Evolutionary conservation across 371 early-diverging fungal genomes (phyloP), one percentile per base, ranked within the genome.

Genomic region (Batrachochytrium dendrobatidis): DNA sequence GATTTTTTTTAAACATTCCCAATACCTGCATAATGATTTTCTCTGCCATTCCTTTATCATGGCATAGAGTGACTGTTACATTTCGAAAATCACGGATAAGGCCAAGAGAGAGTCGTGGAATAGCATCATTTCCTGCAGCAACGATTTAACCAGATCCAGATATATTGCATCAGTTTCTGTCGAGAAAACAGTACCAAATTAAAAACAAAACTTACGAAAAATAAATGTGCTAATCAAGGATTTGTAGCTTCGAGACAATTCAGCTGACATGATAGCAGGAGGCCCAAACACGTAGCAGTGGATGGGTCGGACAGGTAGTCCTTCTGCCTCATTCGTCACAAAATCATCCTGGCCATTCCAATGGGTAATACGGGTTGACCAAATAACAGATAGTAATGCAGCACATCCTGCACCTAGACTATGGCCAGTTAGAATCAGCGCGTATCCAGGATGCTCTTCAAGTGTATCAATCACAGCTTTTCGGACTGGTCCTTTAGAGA

Each of bases 321-420:
- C 65, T 25, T 18, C 28, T 17, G n/a, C 29, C 12, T 12, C 55
- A 57, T 44, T 33, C 2, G 62, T 63, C 25, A 63, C 35, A 46
- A 67, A 58, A n/a, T 20, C 28, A 7, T 18, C 22, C 29, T 51
- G 39, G 20, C 58, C 62, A 25, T 58, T 45, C 5, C 45, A 44
- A 33, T 72, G 49, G 20, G 20, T 53, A 30, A 63, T 81, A 73
- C 65, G 75, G 65, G 56, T 80, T 18, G 70, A 59, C 74, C 74
- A 74, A 24, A 72, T 34, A 8, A 69, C 45, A 2, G 77, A 66
- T 34, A 76, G 54, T 1, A 76, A 55, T 3, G 69, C 67, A 8
- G 77, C 77, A 29, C 70, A 67, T 3, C 74, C 74, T 3, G 64
- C 77, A 18, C 77, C 77, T 12, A 76, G 61, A 32, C 65, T 65